phyloP scores from a whole-genome alignment of 2,329 filamentous ascomycete species.

The Albifimbria verrucaria region DNA sequence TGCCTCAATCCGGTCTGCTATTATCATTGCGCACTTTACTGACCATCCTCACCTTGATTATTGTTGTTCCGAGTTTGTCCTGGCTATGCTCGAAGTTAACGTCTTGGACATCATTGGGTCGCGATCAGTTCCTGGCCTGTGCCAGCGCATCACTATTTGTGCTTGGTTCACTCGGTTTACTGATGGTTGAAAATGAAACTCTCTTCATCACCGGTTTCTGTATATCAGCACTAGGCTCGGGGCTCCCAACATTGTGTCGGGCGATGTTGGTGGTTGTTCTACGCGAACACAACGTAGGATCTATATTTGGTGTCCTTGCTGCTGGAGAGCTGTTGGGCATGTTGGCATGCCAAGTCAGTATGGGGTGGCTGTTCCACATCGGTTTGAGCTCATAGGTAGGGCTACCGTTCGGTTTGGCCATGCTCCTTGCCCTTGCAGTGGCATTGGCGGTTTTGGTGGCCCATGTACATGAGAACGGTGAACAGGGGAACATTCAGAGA shows the following conservation, averaged over 20 bases:
- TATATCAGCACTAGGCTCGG: slow-evolving; percentile 19
- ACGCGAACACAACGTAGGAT: slow-evolving; percentile 13
- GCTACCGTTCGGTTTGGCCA: slow-evolving; percentile 18
- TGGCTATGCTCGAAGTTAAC: slow-evolving; percentile 8
- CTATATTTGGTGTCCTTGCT: slow-evolving; percentile 20
- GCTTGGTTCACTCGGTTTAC: slow-evolving; percentile 18
- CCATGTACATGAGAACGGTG: not conserved
- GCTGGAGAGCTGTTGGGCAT: slow-evolving; percentile 20
- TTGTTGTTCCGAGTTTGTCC: slow-evolving; percentile 15
- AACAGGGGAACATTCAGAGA: too few species aligned
- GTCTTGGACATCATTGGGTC: slow-evolving; percentile 4
- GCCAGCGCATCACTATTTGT: slow-evolving; percentile 17
- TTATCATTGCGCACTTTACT: slow-evolving; percentile 17
- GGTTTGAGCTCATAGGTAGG: slow-evolving; percentile 20
- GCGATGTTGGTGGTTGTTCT: slow-evolving; percentile 16
- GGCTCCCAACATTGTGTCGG: slow-evolving; percentile 20
- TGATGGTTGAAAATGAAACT: slow-evolving; percentile 14
- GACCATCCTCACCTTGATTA: slow-evolving; percentile 17
- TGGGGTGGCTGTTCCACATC: slow-evolving; percentile 20
- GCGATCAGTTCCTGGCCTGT: slow-evolving; percentile 14
- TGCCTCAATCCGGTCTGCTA: slow-evolving; percentile 16
- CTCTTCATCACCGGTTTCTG: slow-evolving; percentile 17
- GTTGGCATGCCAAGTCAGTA: slow-evolving; percentile 14
- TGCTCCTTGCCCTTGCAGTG: slow-evolving; percentile 10
- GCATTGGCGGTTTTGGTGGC: slow-evolving; percentile 11